Evolutionary conservation across 495 filamentous ascomycete genomes (phyloP).

Genomic region (Filosporella fistucella): DNA sequence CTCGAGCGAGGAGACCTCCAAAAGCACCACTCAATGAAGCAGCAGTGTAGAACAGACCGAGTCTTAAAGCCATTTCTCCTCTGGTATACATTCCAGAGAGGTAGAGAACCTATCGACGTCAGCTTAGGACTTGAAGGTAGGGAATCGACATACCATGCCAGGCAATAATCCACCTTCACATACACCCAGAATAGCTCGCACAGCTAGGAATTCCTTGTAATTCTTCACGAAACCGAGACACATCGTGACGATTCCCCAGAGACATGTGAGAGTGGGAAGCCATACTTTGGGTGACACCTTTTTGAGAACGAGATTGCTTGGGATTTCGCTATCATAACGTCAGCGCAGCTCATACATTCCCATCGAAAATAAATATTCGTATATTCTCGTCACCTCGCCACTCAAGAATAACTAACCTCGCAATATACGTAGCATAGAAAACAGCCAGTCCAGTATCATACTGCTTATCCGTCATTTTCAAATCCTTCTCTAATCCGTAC

Average conservation of each 20-base stretch:
- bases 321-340: constrained; percentile 48
- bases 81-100: constrained; percentile 51
- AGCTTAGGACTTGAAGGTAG: background rate
- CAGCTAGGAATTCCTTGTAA: constrained; percentile 74
- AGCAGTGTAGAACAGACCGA: constrained; percentile 55
- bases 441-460: constrained; percentile 57
- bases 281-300: constrained; percentile 57
- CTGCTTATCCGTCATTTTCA: constrained; percentile 60
- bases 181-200: constrained; percentile 80
- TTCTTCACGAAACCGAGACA: constrained; percentile 66
- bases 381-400: too few species aligned
- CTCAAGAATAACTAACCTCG: constrained; percentile 19
- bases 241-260: constrained; percentile 75
- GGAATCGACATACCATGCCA: constrained; percentile 50
- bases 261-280: constrained; percentile 49
- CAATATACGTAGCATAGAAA: constrained; percentile 53
- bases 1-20: constrained; percentile 59
- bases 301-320: constrained; percentile 61
- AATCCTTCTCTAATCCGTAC: constrained; percentile 58
- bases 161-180: constrained; percentile 82
- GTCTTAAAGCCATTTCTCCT: constrained; percentile 54
- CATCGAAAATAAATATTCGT: too few species aligned
- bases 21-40: constrained; percentile 56
- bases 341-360: background rate
- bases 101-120: constrained; percentile 36